phyloP scores from a whole-genome alignment of 2,329 filamentous ascomycete species.

The Neocatenulostroma microsporum region DNA sequence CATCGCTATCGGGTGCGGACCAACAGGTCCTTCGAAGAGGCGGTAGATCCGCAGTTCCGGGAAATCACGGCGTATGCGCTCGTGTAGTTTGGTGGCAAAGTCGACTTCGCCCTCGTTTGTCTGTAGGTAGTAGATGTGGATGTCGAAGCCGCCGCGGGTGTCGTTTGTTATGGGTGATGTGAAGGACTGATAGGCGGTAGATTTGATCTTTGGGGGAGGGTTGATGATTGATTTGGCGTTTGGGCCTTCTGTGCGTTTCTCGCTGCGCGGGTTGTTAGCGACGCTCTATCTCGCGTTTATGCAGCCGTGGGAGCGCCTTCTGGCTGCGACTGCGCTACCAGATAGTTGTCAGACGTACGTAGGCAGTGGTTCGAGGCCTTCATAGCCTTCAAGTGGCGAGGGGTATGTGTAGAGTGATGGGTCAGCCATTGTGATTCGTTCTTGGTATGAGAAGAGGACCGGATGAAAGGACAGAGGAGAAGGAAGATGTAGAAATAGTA shows the following conservation, averaged over 20 bases:
- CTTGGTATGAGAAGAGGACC: too few species aligned
- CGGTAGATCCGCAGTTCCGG: constrained; percentile 76
- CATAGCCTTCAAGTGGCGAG: constrained; percentile 47
- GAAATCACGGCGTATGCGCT: constrained; percentile 74
- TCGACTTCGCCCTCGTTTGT: constrained; percentile 53
- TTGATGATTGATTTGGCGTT: constrained; percentile 76
- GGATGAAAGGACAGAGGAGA: too few species aligned
- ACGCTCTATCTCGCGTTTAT: constrained; percentile 6
- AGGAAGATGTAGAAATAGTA: too few species aligned
- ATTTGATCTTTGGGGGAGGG: constrained; percentile 49
- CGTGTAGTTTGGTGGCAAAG: constrained; percentile 66
- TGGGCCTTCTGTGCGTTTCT: constrained; percentile 37
- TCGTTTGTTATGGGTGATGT: constrained; percentile 59
- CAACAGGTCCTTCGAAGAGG: constrained; percentile 68
- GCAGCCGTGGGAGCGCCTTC: too few species aligned
- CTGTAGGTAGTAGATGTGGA: constrained; percentile 76
- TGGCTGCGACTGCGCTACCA: too few species aligned
- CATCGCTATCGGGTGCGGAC: constrained; percentile 78
- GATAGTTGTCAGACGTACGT: constrained; percentile 21
- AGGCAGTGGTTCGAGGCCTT: constrained; percentile 41
- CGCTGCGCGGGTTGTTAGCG: too few species aligned
- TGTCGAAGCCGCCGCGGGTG: constrained; percentile 65
- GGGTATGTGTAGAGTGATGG: constrained; percentile 48
- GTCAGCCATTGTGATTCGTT: constrained; percentile 44
- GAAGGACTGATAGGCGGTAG: constrained; percentile 61